Conservation (phyloP, 1,139 yeast genomes). For the Saccharomycopsis phalli region DNA sequence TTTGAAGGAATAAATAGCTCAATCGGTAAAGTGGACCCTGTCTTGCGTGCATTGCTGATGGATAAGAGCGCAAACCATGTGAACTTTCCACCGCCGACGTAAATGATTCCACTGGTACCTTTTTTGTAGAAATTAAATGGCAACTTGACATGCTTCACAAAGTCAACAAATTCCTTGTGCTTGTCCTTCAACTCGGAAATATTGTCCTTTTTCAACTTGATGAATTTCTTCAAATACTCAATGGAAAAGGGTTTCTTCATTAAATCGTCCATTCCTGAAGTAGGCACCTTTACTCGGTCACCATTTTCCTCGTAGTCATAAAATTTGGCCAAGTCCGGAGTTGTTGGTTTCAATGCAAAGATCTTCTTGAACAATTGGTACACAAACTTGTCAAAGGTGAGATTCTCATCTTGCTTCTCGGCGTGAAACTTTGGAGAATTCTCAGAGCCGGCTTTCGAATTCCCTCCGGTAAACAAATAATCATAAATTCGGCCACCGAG, state of each 20-base stretch:
- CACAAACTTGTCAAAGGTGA: slow-evolving; percentile 7
- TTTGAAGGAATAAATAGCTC: slow-evolving; percentile 50
- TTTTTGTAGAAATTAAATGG: slow-evolving; percentile 14
- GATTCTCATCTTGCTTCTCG: slow-evolving; percentile 1
- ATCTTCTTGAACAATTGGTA: slow-evolving; percentile 9
- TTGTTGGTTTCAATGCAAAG: slow-evolving; percentile 12
- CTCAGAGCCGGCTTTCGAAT: not conserved
- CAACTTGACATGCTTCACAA: slow-evolving; percentile 5
- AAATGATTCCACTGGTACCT: slow-evolving; percentile 42
- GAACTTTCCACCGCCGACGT: slow-evolving; percentile 54
- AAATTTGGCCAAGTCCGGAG: slow-evolving; percentile 9
- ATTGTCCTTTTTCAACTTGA: slow-evolving; percentile 1
- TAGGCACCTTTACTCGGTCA: slow-evolving; percentile 6
- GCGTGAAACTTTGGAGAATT: not conserved
- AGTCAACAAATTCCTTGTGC: slow-evolving; percentile 7
- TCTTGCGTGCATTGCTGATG: slow-evolving; percentile 43
- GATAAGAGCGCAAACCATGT: slow-evolving; percentile 47
- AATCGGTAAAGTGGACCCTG: slow-evolving; percentile 49
- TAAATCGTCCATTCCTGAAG: slow-evolving; percentile 14
- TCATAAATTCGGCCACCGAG: slow-evolving; percentile 10
- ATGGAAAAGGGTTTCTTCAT: slow-evolving; percentile 8
- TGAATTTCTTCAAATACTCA: slow-evolving; percentile 9
- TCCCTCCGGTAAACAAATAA: slow-evolving; percentile 12
- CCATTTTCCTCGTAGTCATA: slow-evolving; percentile 8
- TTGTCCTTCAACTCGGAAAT: slow-evolving; percentile 11